Evolutionary conservation across 164 flowering plant genomes (phyloP), one percentile per base, ranked within the genome.

Genomic region (Saururus chinensis): DNA sequence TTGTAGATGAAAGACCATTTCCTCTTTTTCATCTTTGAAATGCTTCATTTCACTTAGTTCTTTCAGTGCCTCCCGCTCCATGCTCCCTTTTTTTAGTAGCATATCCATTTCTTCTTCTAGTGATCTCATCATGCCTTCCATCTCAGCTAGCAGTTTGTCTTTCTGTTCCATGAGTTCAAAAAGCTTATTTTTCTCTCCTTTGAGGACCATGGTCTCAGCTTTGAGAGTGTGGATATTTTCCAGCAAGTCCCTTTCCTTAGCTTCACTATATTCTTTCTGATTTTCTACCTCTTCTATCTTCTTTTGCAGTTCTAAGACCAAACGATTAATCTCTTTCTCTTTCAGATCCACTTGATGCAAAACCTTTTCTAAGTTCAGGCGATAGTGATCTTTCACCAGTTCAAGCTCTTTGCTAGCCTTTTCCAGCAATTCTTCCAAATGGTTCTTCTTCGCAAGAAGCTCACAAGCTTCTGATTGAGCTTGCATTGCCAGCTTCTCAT

Each of bases 401-500:
- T 65, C 71, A 40, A 86, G 76, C 70, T 85, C 87, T 69, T 84
- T 78, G 25, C 68, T 73, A 45, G 83, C 79, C 62, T 81, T 77
- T 37, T 68, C 67, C 13, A 92, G 74, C 75, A 72, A 65, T 59
- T 79, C 82, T 75, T 87, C 87, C 0, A 84, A 68, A 66, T 60
- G 71, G 54, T 54, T 68, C 63, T 84, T 90, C 71, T 84, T 78
- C 61, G 69, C 19, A 20, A 80, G 84, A 57, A 86, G 70, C 64
- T 85, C 92, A 77, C 66, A 73, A 45, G 91, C 89, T 77, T 93
- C 97, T 40, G 75, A 56, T 20, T 84, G 20, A 51, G 97, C 87
- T 73, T 82, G 86, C 60, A 73, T 69, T 7, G 92, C 86, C 58
- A 84, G 68, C 80, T 82, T 88, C 77, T 93, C 96, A 66, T 90